These are phyloP conservation scores for Globisporangium nodosum DNA, from an alignment of 352 stramenopile species.

Conservation along the genomic window DNA sequence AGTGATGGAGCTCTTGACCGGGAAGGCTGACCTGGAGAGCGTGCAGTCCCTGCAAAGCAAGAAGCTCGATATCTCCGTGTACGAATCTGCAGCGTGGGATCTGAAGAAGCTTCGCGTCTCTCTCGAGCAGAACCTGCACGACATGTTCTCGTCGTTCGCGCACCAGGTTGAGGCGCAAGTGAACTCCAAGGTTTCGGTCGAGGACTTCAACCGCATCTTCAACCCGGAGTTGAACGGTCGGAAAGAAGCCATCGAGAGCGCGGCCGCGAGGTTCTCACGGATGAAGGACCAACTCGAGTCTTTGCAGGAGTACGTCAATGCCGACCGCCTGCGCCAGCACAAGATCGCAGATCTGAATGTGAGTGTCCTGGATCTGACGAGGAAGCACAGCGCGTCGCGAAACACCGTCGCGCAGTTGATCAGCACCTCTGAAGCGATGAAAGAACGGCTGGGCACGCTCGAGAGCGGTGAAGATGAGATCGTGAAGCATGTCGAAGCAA, in stretches of 20 bases:
- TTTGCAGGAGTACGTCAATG: conserved; percentile 38
- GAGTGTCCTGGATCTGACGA: conserved; percentile 38
- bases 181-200: conserved; percentile 41
- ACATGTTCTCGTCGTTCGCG: conserved; percentile 57
- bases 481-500: conserved; percentile 11
- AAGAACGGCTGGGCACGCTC: conserved; percentile 18
- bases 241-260: conserved; percentile 38
- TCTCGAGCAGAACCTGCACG: conserved; percentile 52
- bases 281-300: conserved; percentile 50
- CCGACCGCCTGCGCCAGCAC: conserved; percentile 38
- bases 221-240: conserved; percentile 44
- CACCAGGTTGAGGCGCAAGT: conserved; percentile 48
- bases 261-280: conserved; percentile 34
- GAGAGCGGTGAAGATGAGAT: conserved; percentile 18
- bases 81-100: conserved; percentile 45
- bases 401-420: conserved; percentile 41
- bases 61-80: conserved; percentile 63
- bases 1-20: conserved; percentile 20
- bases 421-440: conserved; percentile 20
- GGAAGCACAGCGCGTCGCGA: conserved; percentile 37
- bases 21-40: conserved; percentile 36
- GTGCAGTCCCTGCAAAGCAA: conserved; percentile 32
- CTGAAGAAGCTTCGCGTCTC: conserved; percentile 42
- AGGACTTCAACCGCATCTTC: conserved; percentile 68
- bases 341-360: conserved; percentile 43